A percentile compares a stretch with the other conserved stretches of the same genome.
These are phyloP conservation scores for Tolypocladium ophioglossoides DNA, from an alignment of 2,329 filamentous ascomycete genomes.

Conservation along the genomic window DNA sequence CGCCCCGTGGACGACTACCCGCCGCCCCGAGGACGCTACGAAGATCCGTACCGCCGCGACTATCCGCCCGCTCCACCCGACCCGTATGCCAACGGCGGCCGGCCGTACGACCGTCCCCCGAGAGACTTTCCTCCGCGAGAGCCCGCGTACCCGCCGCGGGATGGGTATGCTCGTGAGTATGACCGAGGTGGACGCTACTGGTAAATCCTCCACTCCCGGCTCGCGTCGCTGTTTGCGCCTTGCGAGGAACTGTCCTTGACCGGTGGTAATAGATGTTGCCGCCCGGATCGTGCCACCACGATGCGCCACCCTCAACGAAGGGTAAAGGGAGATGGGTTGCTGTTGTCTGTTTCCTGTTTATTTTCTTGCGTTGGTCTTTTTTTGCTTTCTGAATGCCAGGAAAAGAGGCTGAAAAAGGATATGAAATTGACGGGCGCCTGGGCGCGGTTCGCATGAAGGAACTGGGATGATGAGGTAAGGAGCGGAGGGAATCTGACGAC, in stretches of 20 bases:
- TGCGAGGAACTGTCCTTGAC: conserved; percentile 24
- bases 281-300: background rate
- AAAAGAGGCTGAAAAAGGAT: background rate
- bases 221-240: conserved; percentile 5
- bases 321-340: background rate
- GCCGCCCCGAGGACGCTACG: conserved; percentile 58
- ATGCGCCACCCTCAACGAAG: background rate
- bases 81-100: conserved; percentile 47
- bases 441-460: background rate
- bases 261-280: conserved; percentile 21
- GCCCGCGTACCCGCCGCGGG: conserved; percentile 25
- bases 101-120: conserved; percentile 45
- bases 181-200: conserved; percentile 40
- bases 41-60: conserved; percentile 67
- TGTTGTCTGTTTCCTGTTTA: background rate
- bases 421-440: background rate
- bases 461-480: background rate
- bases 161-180: conserved; percentile 37
- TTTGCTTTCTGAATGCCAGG: background rate
- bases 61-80: conserved; percentile 55
- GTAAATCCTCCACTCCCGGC: conserved; percentile 23
- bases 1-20: conserved; percentile 70
- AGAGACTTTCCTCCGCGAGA: conserved; percentile 39
- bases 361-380: background rate
- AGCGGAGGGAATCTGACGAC: background rate